Base-by-base conservation (phyloP, 495 filamentous ascomycete genomes). In the Parathielavia hyrcaniae region DNA sequence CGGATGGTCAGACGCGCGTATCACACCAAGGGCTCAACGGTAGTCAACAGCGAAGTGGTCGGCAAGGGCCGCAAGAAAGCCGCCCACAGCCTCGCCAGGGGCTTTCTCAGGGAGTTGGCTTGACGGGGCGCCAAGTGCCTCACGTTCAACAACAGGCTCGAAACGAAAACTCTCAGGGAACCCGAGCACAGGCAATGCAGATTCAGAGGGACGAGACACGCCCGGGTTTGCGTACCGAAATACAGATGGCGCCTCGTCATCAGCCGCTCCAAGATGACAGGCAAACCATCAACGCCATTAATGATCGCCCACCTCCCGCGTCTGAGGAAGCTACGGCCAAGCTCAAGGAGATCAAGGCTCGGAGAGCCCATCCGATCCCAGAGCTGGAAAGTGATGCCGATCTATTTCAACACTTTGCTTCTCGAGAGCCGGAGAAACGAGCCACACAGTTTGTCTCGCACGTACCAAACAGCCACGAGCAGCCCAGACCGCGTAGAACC, bases 251-350 rank as follows among this genome's bases (percentile, higher is more conserved):
- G n/a, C n/a, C n/a, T n/a, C n/a, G n/a, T n/a, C n/a, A n/a, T 30
- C 26, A 6, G 26, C 26, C 26, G 26, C 26, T 2, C 26, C 26
- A 47, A n/a, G 26, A 20, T 19, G 11, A 43, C 20, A 40, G 45
- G 3, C 26, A 57, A 35, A 39, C 23, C n/a, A 36, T 32, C 35
- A 56, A 53, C 9, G 14, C 41, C 11, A 63, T 52, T 34, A 57
- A 32, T 6, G 14, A 62, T 17, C 53, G 49, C 10, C 45, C 50
- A 0, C 47, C 46, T 12, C 55, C 50, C 0, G 56, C 51, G 6
- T 36, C 55, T 4, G 55, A 19, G 4, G 45, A 50, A 23, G 56
- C 46, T 6, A 51, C 16, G 16, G 22, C 23, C 3, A 19, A 34
- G 13, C 20, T 61, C 14, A 17, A 43, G 10, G 35, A 57, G 26